Evolutionary conservation across 176 grass and related monocot species (phyloP).

Genomic region (Eleusine indica): DNA sequence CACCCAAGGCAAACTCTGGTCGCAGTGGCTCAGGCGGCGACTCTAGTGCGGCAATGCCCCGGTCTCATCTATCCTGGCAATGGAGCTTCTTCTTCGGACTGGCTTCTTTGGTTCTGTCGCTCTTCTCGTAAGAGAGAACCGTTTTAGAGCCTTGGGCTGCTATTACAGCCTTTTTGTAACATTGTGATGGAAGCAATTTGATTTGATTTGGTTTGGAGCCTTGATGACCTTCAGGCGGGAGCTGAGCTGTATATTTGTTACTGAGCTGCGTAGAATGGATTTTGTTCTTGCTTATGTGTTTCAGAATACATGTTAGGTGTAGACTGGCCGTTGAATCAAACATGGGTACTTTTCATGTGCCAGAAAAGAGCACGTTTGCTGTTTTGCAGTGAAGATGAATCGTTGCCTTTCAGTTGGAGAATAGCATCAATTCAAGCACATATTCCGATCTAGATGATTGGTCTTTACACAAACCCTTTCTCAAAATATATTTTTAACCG

Average conservation of each 20-base stretch:
- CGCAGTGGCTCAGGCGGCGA: neutral
- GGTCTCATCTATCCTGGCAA: neutral
- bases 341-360: neutral
- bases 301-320: neutral
- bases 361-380: neutral
- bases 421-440: neutral
- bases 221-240: neutral
- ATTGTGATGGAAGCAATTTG: neutral
- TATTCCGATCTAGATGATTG: neutral
- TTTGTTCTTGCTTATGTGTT: neutral
- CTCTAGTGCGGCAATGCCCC: conserved; percentile 10
- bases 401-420: neutral
- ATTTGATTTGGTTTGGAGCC: neutral
- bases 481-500: neutral
- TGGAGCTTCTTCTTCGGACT: conserved; percentile 33
- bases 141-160: conserved; percentile 18
- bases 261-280: neutral
- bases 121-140: conserved; percentile 12
- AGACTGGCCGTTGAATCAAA: neutral
- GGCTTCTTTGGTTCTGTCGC: conserved; percentile 24
- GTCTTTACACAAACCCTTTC: neutral
- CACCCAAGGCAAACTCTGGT: neutral
- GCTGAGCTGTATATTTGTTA: neutral
- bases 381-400: neutral
- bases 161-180: conserved; percentile 1